A percentile compares a stretch with the other conserved stretches of the same genome.
These are phyloP conservation scores for Novymonas esmeraldas DNA, from an alignment of 208 protist genomes.

Conservation along the genomic window DNA sequence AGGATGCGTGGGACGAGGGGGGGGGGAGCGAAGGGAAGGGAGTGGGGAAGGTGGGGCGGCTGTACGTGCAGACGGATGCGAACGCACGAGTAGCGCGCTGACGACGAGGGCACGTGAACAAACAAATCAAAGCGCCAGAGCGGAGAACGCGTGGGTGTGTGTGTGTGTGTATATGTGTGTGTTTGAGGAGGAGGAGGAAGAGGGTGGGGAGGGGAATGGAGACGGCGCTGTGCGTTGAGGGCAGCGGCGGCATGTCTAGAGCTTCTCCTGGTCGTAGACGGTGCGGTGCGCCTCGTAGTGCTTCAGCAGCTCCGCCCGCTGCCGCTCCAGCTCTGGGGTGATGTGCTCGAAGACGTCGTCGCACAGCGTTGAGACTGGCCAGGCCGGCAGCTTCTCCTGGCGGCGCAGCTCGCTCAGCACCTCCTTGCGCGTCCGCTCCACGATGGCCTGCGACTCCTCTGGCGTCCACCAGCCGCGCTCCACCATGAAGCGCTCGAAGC, in stretches of 20 bases:
- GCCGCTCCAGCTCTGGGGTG: conserved; percentile 54
- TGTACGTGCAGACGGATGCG: too few species aligned
- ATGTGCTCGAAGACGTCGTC: conserved; percentile 67
- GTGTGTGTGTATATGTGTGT: not conserved
- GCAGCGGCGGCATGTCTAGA: conserved; percentile 7
- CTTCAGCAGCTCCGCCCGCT: conserved; percentile 47
- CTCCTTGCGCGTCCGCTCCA: conserved; percentile 47
- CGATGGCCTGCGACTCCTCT: conserved; percentile 48
- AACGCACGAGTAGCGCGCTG: too few species aligned
- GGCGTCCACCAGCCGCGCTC: conserved; percentile 61
- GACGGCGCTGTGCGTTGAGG: not conserved
- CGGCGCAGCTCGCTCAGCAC: conserved; percentile 62
- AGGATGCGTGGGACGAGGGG: too few species aligned
- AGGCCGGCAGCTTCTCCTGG: conserved; percentile 69
- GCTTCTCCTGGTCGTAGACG: conserved; percentile 53
- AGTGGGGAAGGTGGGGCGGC: too few species aligned
- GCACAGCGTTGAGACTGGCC: conserved; percentile 52
- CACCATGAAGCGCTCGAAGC: conserved; percentile 72
- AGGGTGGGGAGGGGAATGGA: not conserved
- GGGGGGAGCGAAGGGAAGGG: too few species aligned
- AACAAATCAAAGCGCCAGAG: too few species aligned
- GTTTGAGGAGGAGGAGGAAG: not conserved
- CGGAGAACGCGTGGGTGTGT: not conserved
- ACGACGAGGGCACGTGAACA: too few species aligned
- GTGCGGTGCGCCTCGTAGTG: conserved; percentile 65